These are phyloP conservation scores for Psilocybe cyanescens DNA, from an alignment of 768 basidiomycete species.

Conservation along the genomic window DNA sequence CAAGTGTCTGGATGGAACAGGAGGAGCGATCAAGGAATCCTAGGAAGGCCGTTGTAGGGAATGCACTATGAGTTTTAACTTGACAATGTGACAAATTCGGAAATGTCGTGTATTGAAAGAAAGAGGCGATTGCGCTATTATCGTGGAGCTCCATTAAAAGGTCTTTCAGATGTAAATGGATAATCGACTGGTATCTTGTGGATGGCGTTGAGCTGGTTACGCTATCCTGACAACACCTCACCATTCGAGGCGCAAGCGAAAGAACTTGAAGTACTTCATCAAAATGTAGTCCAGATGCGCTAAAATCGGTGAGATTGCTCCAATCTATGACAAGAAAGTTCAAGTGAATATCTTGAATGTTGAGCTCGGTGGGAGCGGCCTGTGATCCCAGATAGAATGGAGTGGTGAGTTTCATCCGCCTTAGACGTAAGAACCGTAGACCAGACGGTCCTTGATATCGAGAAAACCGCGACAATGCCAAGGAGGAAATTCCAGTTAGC, in stretches of 20 bases:
- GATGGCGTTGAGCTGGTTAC: neutral
- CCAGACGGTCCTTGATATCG: neutral
- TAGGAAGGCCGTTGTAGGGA: no score
- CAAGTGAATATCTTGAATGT: neutral
- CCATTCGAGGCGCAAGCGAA: neutral
- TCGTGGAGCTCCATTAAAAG: no score
- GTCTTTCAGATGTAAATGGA: no score
- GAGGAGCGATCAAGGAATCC: no score
- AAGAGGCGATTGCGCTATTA: no score
- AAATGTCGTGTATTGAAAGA: no score
- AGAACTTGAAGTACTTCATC: neutral
- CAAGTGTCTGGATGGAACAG: no score
- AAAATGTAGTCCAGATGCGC: neutral
- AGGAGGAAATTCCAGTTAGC: neutral
- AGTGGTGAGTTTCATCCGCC: neutral
- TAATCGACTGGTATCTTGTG: no score
- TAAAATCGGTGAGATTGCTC: neutral
- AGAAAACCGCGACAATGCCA: neutral
- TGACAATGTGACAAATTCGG: no score
- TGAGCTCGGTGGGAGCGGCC: neutral
- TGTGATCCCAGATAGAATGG: neutral
- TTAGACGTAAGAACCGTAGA: neutral
- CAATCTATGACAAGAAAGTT: neutral
- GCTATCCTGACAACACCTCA: neutral
- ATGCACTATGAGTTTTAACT: no score